Evolutionary conservation across 2,329 filamentous ascomycete species (phyloP).

Genomic region (Fusarium devonianum): DNA sequence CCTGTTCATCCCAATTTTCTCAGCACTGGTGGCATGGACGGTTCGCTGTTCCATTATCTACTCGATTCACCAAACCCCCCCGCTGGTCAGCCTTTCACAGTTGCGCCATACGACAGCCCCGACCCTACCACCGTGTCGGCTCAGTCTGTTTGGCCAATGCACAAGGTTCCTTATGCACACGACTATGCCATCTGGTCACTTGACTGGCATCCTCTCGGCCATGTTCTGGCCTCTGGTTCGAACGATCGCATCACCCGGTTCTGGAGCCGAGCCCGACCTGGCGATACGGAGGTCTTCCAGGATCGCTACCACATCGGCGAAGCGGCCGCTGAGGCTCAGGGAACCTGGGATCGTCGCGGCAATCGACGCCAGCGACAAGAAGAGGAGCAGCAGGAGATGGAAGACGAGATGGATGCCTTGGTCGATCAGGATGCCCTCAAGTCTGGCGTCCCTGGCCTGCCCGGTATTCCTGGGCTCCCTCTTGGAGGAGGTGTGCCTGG

Average conservation of each 20-base stretch:
- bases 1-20: slow-evolving; percentile 89
- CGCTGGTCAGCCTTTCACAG: slow-evolving; percentile 70
- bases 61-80: slow-evolving; percentile 93
- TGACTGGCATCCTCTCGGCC: slow-evolving; percentile 96
- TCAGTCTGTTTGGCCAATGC: slow-evolving; percentile 91
- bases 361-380: slow-evolving; percentile 82
- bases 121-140: slow-evolving; percentile 82
- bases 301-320: slow-evolving; percentile 97
- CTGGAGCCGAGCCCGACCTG: slow-evolving; percentile 90
- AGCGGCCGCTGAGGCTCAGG: slow-evolving; percentile 88
- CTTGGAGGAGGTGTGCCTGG: slow-evolving; percentile 52
- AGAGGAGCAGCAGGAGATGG: slow-evolving; percentile 90
- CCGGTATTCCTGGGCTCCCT: slow-evolving; percentile 67
- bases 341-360: slow-evolving; percentile 88
- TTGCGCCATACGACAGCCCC: slow-evolving; percentile 84
- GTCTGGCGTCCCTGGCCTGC: slow-evolving; percentile 48
- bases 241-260: slow-evolving; percentile 97
- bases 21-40: slow-evolving; percentile 89
- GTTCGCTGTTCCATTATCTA: slow-evolving; percentile 91
- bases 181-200: slow-evolving; percentile 97
- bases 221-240: slow-evolving; percentile 92
- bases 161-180: slow-evolving; percentile 86
- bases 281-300: slow-evolving; percentile 83
- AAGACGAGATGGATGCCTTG: slow-evolving; percentile 91
- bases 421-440: slow-evolving; percentile 83